Base-by-base conservation (phyloP, 768 basidiomycete genomes). In the Xerocomus spinulosus region DNA sequence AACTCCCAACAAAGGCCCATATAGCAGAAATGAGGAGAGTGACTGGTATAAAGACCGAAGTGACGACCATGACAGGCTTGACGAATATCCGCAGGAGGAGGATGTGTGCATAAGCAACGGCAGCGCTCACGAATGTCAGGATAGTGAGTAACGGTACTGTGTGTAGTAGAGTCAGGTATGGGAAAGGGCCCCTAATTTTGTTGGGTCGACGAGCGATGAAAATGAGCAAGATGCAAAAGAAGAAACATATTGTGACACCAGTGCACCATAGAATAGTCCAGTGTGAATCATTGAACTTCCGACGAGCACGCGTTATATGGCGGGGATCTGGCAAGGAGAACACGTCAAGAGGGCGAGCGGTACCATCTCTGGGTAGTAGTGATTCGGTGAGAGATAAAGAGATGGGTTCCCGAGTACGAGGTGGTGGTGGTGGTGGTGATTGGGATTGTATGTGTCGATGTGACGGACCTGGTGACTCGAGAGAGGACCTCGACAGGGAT, bases 1-100 rank as follows among this genome's bases (percentile, higher is more conserved):
- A 90, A 60, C 85, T 87, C 25, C 87, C 88, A 13, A 83, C 72
- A 64, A 92, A 91, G 1, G 88, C 87, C 80, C 88, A 89, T 21
- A 89, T 55, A 7, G 87, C 80, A 34, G 85, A 88, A 41, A 88
- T 72, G 58, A 87, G 76, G 51, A 92, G 70, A 0, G 83, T 82
- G 23, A 77, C 76, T 33, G 90, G 88, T 40, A 88, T 80, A 58
- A 86, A 85, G 23, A 92, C 72, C 15, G 83, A 82, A 0, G 87
- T 90, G 20, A 76, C 77, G 30, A 91, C 68, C 73, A 95, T 82
- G 42, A 91, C 86, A 15, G 92, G 92, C 48, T 83, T 80, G 48
- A 90, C 86, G 56, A 92, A 92, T 50, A 89, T 74, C 49, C 83
- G 81, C 42, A 95, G 69, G 34, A 94, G 74, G 53, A 82, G 76